Percentiles rank a stretch among this genome's conserved stretches.
Evolutionary conservation across 495 filamentous ascomycete genomes (phyloP).

Genomic region (Lasiosphaeris hirsuta): DNA sequence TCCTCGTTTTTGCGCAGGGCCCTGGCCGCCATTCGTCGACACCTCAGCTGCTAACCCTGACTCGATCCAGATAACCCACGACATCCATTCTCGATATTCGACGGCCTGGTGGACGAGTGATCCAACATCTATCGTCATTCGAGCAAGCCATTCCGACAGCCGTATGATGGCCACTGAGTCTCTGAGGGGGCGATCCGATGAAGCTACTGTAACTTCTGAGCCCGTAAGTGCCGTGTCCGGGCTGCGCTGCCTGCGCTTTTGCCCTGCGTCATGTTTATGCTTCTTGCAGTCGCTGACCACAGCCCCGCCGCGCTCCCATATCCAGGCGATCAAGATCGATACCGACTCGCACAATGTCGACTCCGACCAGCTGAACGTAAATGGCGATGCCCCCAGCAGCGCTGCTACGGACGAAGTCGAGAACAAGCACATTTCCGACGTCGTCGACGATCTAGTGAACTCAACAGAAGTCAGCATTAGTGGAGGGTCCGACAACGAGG

Average conservation of each 20-base stretch:
- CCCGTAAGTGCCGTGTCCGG: constrained; percentile 36
- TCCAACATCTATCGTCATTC: constrained; percentile 15
- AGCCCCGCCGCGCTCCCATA: constrained; percentile 3
- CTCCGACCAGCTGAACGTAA: constrained; percentile 36
- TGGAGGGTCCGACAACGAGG: constrained; percentile 69
- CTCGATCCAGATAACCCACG: constrained; percentile 1
- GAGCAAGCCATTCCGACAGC: constrained; percentile 24
- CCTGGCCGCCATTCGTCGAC: constrained; percentile 1
- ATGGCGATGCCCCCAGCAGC: constrained; percentile 35
- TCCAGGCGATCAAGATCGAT: constrained; percentile 32
- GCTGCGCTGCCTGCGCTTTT: neutral
- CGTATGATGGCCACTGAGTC: constrained; percentile 61
- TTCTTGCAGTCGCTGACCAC: constrained; percentile 14
- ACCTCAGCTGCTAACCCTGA: constrained; percentile 6
- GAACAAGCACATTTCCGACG: constrained; percentile 50
- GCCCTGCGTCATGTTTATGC: neutral
- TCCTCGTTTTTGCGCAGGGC: constrained; percentile 16
- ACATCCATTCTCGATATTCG: constrained; percentile 12
- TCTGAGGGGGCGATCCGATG: constrained; percentile 48
- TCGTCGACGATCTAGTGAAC: constrained; percentile 47
- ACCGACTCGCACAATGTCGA: constrained; percentile 44
- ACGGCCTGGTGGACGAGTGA: constrained; percentile 19
- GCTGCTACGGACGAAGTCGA: constrained; percentile 40
- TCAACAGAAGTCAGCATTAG: constrained; percentile 57
- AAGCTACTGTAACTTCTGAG: constrained; percentile 47